These are phyloP conservation scores for Hypoxylon cercidicola DNA, from an alignment of 495 filamentous ascomycete genomes.

Conservation along the genomic window DNA sequence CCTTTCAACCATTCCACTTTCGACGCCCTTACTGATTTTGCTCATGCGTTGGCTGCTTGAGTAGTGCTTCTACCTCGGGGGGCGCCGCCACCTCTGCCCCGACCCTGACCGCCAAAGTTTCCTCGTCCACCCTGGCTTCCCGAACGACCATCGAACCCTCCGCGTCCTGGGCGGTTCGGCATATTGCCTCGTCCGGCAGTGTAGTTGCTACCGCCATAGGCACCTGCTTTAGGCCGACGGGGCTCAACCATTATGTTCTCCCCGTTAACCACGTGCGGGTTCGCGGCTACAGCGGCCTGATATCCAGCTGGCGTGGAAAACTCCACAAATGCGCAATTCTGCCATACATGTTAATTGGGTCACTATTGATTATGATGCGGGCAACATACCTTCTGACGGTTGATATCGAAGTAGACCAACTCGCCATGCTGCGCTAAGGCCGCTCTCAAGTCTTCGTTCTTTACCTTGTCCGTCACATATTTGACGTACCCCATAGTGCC, in stretches of 20 bases:
- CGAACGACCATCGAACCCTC: constrained; percentile 68
- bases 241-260: constrained; percentile 88
- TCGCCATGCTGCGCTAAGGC: constrained; percentile 78
- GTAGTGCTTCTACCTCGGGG: constrained; percentile 57
- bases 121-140: constrained; percentile 73
- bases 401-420: constrained; percentile 88
- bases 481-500: constrained; percentile 87
- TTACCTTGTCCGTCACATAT: constrained; percentile 88
- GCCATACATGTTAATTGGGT: constrained; percentile 40
- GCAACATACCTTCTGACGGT: constrained; percentile 80
- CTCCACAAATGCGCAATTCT: constrained; percentile 98
- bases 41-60: constrained; percentile 55
- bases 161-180: constrained; percentile 70
- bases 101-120: constrained; percentile 70
- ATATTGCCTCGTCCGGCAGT: constrained; percentile 67
- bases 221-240: constrained; percentile 78
- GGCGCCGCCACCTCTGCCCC: constrained; percentile 64
- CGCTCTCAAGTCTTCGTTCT: constrained; percentile 71
- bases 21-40: neutral
- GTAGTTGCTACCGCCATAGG: constrained; percentile 73
- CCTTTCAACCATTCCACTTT: constrained; percentile 7
- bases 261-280: constrained; percentile 84
- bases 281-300: constrained; percentile 80
- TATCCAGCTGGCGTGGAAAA: constrained; percentile 83
- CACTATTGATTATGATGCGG: constrained; percentile 5